Evolutionary conservation across 768 basidiomycete species (phyloP), one percentile per base, ranked within the genome.

Genomic region (Tulasnella sp.): DNA sequence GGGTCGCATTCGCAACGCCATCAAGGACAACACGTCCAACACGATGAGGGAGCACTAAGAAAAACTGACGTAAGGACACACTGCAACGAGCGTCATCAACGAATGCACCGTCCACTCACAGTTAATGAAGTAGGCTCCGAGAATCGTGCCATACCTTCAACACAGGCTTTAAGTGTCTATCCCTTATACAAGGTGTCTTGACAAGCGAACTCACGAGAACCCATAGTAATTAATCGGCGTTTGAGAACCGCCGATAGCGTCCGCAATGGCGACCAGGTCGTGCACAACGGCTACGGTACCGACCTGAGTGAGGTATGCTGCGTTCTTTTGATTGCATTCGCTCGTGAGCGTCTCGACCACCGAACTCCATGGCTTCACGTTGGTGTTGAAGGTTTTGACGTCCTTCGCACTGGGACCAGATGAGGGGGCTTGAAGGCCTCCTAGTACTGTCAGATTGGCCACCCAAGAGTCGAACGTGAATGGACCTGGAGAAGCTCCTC

Each of bases 1-100:
- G 7, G 7, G 34, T 34, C 5, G 59, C 17, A 24, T 60, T 43
- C 19, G 19, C 24, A 17, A 60, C 55, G 15, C 59, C 59, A 43
- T 60, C 59, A 19, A 60, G 8, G 38, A 60, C 44, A 1, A 60
- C 53, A 12, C 38, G 58, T 4, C 59, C 59, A 17, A 60, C 59
- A 12, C 59, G 59, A 1, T 59, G 25, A 0, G 55, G 55, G 42
- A 30, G 59, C 51, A 59, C 57, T 59, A 22, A 2, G 9, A 7
- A 29, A 24, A 43, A 17, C 30, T 2, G 25, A 27, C 19, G 11
- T 60, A 22, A 10, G 25, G 25, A 10, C 17, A 45, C 9, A 60
- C 21, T 19, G 12, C 24, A 24, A 4, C 17, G 19, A 31, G 25
- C 11, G 15, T 1, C 7, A 48, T 21, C 11, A n/a, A 48, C 9